phyloP scores from a whole-genome alignment of 2,329 filamentous ascomycete genomes.

The Aspergillus arachidicola region DNA sequence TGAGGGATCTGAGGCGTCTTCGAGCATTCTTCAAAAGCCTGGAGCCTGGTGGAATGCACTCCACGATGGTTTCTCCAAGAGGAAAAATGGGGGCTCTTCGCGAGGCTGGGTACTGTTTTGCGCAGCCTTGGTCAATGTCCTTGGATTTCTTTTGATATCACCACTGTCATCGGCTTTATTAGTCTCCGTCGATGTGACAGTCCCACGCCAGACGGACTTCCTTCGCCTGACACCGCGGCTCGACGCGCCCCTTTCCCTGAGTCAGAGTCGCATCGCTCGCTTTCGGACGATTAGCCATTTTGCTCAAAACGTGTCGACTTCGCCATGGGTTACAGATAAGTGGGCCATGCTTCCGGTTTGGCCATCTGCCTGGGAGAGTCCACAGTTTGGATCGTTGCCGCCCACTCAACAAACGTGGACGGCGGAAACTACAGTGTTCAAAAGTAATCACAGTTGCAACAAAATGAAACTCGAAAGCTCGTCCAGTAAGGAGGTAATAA shows the following conservation, averaged over 20 bases:
- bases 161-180: neutral
- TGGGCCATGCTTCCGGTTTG: constrained; percentile 4
- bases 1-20: neutral
- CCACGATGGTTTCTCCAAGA: neutral
- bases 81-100: neutral
- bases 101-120: constrained; percentile 1
- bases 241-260: neutral
- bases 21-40: constrained; percentile 1
- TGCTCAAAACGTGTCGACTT: neutral
- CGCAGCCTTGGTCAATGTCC: constrained; percentile 2
- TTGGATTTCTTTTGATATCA: constrained; percentile 1
- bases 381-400: neutral
- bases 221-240: neutral
- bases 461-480: neutral
- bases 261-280: neutral
- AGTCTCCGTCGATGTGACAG: neutral
- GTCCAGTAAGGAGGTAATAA: neutral
- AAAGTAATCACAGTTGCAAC: neutral
- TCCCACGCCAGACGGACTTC: neutral
- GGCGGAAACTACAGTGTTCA: constrained; percentile 3
- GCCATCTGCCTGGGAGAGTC: neutral
- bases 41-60: constrained; percentile 4
- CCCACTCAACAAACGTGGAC: neutral
- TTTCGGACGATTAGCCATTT: constrained; percentile 4
- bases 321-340: constrained; percentile 3